phyloP scores from a whole-genome alignment of 495 filamentous ascomycete genomes.

The Penicillium ucsense region DNA sequence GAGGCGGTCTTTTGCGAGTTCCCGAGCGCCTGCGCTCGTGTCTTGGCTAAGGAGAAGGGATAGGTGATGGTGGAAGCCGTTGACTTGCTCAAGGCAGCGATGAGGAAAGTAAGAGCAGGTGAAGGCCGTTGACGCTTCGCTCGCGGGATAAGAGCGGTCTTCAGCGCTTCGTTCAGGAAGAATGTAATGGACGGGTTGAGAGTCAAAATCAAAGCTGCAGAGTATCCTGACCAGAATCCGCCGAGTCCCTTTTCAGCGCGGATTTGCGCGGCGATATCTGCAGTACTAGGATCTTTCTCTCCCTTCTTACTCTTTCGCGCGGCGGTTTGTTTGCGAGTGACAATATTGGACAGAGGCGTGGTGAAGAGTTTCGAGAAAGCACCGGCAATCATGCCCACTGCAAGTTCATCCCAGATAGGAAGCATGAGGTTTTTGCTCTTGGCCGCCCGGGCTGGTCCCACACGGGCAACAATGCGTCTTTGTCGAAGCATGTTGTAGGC shows the following conservation, averaged over 20 bases:
- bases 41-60: constrained; percentile 76
- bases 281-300: constrained; percentile 19
- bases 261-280: constrained; percentile 56
- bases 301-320: constrained; percentile 21
- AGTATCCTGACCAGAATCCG: constrained; percentile 90
- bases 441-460: constrained; percentile 21
- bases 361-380: constrained; percentile 70
- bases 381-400: constrained; percentile 67
- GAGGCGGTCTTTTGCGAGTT: neutral
- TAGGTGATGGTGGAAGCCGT: constrained; percentile 74
- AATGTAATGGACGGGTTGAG: constrained; percentile 85
- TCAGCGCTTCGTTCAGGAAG: constrained; percentile 64
- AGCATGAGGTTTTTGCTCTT: constrained; percentile 41
- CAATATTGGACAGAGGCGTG: constrained; percentile 74
- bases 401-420: constrained; percentile 61
- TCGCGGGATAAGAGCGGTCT: constrained; percentile 44
- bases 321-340: constrained; percentile 69
- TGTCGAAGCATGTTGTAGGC: constrained; percentile 67
- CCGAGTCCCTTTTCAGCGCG: constrained; percentile 57
- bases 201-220: constrained; percentile 67
- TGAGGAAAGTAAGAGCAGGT: constrained; percentile 50
- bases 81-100: constrained; percentile 76
- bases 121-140: constrained; percentile 43
- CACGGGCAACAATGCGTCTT: constrained; percentile 41
- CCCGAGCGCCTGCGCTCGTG: constrained; percentile 53